Base-by-base conservation (phyloP, 306 rosid genomes). In the Ziziphus jujuba region DNA sequence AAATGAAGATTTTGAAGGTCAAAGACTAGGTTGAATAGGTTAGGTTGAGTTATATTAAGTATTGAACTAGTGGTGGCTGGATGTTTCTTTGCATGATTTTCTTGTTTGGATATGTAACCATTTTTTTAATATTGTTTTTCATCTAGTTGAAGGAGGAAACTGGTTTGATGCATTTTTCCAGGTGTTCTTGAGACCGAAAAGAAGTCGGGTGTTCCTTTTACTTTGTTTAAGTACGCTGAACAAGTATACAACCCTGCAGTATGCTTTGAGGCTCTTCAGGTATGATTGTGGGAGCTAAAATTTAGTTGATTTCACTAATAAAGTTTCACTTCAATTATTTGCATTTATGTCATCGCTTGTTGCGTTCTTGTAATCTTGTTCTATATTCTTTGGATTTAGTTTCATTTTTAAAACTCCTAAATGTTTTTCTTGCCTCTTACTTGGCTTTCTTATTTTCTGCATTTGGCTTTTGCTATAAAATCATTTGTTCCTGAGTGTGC, bases 261-360 rank as follows among this genome's bases (percentile, higher is more conserved):
- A 72, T 86, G 95, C 89, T 84, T 90, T 52, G 99, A 93, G 85
- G 86, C 99, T 57, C 99, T 93, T 62, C 99, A 90, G 98, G 97
- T 89, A 82, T 78, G 67, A 72, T 53, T 64, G 33, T 24, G 47
- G 54, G 59, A 58, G 28, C 44, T 44, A 17, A 58, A 61, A 19
- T 67, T 52, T 38, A 72, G 40, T 35, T 48, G n/a, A 70, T 22
- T 34, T 75, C 59, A 33, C 15, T 60, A 65, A 45, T 44, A 69
- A n/a, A 34, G 36, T 49, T 13, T 24, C 25, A 25, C 51, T 38
- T n/a, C 33, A 31, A n/a, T 59, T 48, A 23, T 56, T 48, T 51
- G 63, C 34, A 5, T 50, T 57, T 22, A 1, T 56, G 63, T 53
- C 22, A 13, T n/a, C n/a, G n/a, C n/a, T n/a, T n/a, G n/a, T 61